Conservation (phyloP, 345 rosid species). For the Rhodamnia rubescens region DNA sequence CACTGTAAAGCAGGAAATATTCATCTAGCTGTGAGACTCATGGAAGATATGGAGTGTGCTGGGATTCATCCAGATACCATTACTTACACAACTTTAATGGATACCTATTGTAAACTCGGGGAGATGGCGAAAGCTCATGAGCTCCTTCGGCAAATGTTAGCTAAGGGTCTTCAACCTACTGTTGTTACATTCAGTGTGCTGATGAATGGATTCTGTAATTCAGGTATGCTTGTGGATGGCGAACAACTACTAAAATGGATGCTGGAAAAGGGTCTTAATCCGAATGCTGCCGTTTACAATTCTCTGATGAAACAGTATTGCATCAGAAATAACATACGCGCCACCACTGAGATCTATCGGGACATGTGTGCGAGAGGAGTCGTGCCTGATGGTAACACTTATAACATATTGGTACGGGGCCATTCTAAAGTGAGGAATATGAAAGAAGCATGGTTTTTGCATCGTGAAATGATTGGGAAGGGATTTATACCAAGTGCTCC, state of each 20-base stretch:
- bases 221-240: slow-evolving; percentile 77
- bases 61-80: slow-evolving; percentile 52
- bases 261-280: slow-evolving; percentile 66
- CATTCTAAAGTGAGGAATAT: slow-evolving; percentile 97
- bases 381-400: slow-evolving; percentile 62
- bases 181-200: slow-evolving; percentile 78
- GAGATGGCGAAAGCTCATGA: slow-evolving; percentile 60
- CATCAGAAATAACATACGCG: slow-evolving; percentile 40
- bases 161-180: slow-evolving; percentile 59
- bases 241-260: slow-evolving; percentile 77
- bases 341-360: slow-evolving; percentile 36
- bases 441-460: slow-evolving; percentile 93
- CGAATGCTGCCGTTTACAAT: slow-evolving; percentile 74
- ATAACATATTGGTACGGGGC: slow-evolving; percentile 69
- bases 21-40: slow-evolving; percentile 50
- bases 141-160: slow-evolving; percentile 64
- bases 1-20: slow-evolving; percentile 71
- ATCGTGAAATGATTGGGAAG: slow-evolving; percentile 50
- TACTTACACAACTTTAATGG: slow-evolving; percentile 82
- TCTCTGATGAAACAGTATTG: slow-evolving; percentile 73
- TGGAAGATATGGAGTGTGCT: slow-evolving; percentile 58
- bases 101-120: slow-evolving; percentile 66
- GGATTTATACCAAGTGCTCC: slow-evolving; percentile 42
- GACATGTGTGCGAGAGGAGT: slow-evolving; percentile 55
- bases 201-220: slow-evolving; percentile 77